These are phyloP conservation scores for Kurtzmaniella quercitrusa DNA, from an alignment of 1,139 yeast species.

Conservation along the genomic window DNA sequence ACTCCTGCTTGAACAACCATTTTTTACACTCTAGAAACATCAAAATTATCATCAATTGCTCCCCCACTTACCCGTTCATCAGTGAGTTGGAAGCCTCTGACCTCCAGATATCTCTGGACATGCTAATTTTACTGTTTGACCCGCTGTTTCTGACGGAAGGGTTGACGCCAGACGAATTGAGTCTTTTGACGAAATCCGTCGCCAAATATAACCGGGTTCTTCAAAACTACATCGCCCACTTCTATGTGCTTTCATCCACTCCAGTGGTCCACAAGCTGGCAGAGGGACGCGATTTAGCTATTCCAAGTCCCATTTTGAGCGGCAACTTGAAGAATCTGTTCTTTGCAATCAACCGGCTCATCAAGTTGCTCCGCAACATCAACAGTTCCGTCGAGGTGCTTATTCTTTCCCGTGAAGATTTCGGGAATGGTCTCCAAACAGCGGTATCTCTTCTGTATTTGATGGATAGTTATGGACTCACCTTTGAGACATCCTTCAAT, in stretches of 20 bases:
- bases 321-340: constrained; percentile 38
- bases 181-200: constrained; percentile 21
- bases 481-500: constrained; percentile 26
- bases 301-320: constrained; percentile 34
- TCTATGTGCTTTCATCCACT: constrained; percentile 31
- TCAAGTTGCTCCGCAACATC: constrained; percentile 32
- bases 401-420: constrained; percentile 28
- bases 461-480: constrained; percentile 41
- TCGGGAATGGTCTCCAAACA: constrained; percentile 26
- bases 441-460: constrained; percentile 35
- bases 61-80: constrained; percentile 29
- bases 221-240: constrained; percentile 37
- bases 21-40: constrained; percentile 24
- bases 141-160: constrained; percentile 24
- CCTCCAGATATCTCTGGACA: constrained; percentile 32
- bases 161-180: constrained; percentile 17
- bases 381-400: constrained; percentile 33
- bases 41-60: constrained; percentile 40
- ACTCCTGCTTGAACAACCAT: constrained; percentile 14
- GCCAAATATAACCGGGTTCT: constrained; percentile 29
- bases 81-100: constrained; percentile 18
- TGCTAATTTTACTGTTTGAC: constrained; percentile 37
- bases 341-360: constrained; percentile 35
- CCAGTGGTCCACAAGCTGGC: constrained; percentile 25
- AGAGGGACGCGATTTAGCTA: constrained; percentile 19